Conservation (phyloP, 2,329 filamentous ascomycete species). For the Aspergillus sp. region DNA sequence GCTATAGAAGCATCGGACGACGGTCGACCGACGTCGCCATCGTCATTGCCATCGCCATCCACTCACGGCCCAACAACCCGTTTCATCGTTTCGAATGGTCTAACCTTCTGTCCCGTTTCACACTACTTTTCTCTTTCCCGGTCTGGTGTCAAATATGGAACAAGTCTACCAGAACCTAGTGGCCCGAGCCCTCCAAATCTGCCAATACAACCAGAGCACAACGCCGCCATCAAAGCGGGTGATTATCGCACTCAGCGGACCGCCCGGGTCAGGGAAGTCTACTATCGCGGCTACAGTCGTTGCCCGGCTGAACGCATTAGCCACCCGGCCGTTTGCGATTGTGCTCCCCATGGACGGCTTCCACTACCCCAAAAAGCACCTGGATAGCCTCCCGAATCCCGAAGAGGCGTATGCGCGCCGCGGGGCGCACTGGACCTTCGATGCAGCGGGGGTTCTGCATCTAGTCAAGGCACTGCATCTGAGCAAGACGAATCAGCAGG, state of each 20-base stretch:
- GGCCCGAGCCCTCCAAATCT: not conserved
- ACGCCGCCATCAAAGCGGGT: not conserved
- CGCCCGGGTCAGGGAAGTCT: not conserved
- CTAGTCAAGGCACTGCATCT: conserved; percentile 1
- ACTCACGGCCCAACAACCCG: no score
- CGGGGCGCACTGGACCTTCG: not conserved
- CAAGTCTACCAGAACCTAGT: not conserved
- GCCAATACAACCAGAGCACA: not conserved
- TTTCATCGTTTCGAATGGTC: no score
- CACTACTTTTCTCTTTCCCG: no score
- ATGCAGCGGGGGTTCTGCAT: not conserved
- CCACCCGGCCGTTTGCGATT: not conserved
- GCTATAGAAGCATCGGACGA: not conserved
- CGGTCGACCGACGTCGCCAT: not conserved
- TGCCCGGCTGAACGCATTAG: not conserved
- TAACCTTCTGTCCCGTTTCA: no score
- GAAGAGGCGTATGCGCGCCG: no score
- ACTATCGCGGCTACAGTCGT: conserved; percentile 4
- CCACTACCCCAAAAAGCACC: conserved; percentile 2
- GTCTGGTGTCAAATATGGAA: not conserved
- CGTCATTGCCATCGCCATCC: not conserved
- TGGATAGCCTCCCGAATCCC: not conserved
- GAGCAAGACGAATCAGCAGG: not conserved
- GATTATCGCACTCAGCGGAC: not conserved
- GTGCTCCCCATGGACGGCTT: conserved; percentile 4